Evolutionary conservation across 2,329 filamentous ascomycete species (phyloP), one percentile per base, ranked within the genome.

Genomic region (Calonectria leucothoes): DNA sequence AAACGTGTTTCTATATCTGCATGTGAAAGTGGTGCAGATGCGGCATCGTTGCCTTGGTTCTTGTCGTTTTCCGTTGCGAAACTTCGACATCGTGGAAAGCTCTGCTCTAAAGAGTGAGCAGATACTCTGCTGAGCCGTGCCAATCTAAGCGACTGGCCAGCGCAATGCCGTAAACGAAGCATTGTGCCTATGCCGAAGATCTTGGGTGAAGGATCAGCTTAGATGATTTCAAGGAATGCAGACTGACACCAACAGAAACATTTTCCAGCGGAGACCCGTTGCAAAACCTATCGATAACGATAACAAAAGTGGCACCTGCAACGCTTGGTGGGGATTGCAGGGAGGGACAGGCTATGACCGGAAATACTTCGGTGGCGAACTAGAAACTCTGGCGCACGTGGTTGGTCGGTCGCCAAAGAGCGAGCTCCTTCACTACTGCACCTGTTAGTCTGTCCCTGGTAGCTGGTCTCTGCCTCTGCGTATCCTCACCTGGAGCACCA

Each of bases 131-230:
- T 71, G 7, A 74, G 48, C 11, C 66, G 70, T 4, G 71, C 45
- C 45, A 74, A 65, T 31, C 63, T 74, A 70, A 71, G 71, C 75
- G 75, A 66, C 42, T 57, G 72, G 69, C 77, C 76, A 64, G 68
- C 68, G 33, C 73, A 66, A 48, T 76, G 75, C 63, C 75, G 71
- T 33, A 75, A 51, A 65, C 82, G 82, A 78, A 84, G 80, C 83
- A 84, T 84, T 73, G 74, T 51, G 65, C 59, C 27, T 55, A 48
- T 52, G 27, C 67, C 70, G 37, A 57, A 65, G 29, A 64, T 63
- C 51, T 70, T 73, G 72, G 72, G 49, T 55, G 59, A 20, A 48
- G 51, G 23, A 49, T 29, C 35, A 42, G 48, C 15, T 20, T 33
- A 10, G 51, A n/a, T 59, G 49, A 35, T 57, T 64, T 48, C 27